Evolutionary conservation across 208 protist species (phyloP).

Genomic region (Leptomonas pyrrhocoris): DNA sequence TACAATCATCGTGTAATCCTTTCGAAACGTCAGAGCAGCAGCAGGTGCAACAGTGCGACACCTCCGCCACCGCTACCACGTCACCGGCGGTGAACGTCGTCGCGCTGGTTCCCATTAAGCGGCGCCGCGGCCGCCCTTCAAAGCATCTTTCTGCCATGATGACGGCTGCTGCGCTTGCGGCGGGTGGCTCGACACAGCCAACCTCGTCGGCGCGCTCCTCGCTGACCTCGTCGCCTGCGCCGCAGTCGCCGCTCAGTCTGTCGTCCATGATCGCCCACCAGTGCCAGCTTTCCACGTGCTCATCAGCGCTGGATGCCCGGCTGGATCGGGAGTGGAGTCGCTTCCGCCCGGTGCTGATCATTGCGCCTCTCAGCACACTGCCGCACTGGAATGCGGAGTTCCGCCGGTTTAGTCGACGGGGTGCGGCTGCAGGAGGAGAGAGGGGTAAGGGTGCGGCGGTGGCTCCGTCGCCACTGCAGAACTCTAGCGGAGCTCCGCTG

Average conservation of each 20-base stretch:
- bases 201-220: background rate
- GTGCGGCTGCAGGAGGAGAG: background rate
- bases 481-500: background rate
- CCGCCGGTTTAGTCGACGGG: conserved; percentile 34
- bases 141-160: conserved; percentile 23
- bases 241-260: background rate
- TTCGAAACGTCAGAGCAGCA: background rate
- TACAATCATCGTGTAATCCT: background rate
- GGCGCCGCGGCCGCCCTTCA: conserved; percentile 25
- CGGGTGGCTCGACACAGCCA: background rate
- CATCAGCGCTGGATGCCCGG: conserved; percentile 14
- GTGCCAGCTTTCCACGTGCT: conserved; percentile 6
- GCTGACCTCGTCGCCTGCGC: background rate
- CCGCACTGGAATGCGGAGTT: conserved; percentile 62
- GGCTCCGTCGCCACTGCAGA: background rate
- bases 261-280: background rate
- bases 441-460: background rate
- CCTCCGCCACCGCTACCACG: too few species aligned
- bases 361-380: conserved; percentile 60
- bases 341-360: conserved; percentile 50
- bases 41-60: background rate
- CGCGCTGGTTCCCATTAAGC: conserved; percentile 4
- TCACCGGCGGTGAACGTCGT: background rate
- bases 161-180: conserved; percentile 5
- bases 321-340: background rate